Conservation (phyloP, 2,329 filamentous ascomycete genomes). For the Trichoderma sp. region DNA sequence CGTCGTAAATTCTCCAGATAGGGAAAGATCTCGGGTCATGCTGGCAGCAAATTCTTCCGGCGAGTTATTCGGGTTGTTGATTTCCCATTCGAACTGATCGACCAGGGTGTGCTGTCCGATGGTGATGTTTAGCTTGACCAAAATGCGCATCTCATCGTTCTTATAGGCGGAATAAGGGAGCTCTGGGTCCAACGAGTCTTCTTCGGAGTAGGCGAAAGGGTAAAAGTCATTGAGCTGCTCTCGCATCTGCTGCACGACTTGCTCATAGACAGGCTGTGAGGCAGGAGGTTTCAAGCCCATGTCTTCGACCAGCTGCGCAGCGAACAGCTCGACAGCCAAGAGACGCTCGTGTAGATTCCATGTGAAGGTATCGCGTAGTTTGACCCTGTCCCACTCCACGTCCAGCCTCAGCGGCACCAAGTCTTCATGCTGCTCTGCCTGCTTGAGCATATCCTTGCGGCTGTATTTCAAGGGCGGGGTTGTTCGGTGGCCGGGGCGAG, state of each 20-base stretch:
- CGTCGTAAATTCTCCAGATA: conserved; percentile 94
- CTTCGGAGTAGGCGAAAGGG: conserved; percentile 85
- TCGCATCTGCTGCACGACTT: conserved; percentile 70
- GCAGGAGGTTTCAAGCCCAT: conserved; percentile 77
- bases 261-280: conserved; percentile 64
- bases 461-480: conserved; percentile 73
- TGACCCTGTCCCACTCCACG: conserved; percentile 93
- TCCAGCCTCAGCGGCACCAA: conserved; percentile 89
- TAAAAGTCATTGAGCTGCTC: conserved; percentile 95
- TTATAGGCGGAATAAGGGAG: conserved; percentile 93
- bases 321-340: conserved; percentile 78
- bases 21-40: conserved; percentile 87
- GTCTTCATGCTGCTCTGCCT: conserved; percentile 90
- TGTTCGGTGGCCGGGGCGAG: conserved; percentile 74
- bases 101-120: conserved; percentile 93
- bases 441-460: conserved; percentile 78
- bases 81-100: conserved; percentile 99
- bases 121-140: conserved; percentile 96
- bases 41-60: conserved; percentile 90
- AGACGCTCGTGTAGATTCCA: conserved; percentile 97
- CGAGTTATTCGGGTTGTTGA: conserved; percentile 91
- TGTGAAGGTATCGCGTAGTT: conserved; percentile 94
- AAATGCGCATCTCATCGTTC: conserved; percentile 97
- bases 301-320: conserved; percentile 88
- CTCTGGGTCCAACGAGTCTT: conserved; percentile 87